Conservation (phyloP, 2,329 filamentous ascomycete genomes). For the Colletotrichum liaoningense region DNA sequence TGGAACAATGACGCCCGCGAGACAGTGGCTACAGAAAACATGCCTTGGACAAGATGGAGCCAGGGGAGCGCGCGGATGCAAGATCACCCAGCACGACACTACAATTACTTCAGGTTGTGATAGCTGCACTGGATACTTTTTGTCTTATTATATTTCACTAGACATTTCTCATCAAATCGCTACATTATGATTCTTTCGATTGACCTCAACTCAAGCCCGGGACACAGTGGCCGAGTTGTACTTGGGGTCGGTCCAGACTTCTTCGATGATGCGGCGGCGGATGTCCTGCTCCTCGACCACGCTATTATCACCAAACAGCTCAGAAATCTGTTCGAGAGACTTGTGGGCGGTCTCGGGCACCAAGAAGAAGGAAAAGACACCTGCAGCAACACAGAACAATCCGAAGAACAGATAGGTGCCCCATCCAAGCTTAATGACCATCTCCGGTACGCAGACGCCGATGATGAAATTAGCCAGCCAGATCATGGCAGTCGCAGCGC, state of each 20-base stretch:
- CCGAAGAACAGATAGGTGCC: constrained; percentile 66
- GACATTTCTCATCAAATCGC: too few species aligned
- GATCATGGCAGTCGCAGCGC: constrained; percentile 44
- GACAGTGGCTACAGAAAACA: too few species aligned
- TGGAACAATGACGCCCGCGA: too few species aligned
- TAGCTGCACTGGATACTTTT: too few species aligned
- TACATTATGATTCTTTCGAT: too few species aligned
- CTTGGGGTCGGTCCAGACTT: constrained; percentile 8
- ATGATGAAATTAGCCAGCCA: constrained; percentile 51
- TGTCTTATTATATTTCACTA: too few species aligned
- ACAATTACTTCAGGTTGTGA: too few species aligned
- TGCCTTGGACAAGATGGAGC: too few species aligned
- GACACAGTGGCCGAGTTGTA: not conserved
- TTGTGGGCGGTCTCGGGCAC: constrained; percentile 62
- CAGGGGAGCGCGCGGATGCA: too few species aligned
- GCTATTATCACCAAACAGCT: constrained; percentile 41
- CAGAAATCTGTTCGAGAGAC: constrained; percentile 59
- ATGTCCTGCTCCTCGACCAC: constrained; percentile 4
- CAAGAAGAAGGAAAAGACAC: constrained; percentile 59
- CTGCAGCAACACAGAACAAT: constrained; percentile 60
- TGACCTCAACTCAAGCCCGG: too few species aligned
- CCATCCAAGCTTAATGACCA: constrained; percentile 61
- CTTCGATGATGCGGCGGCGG: not conserved
- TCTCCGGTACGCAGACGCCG: constrained; percentile 64
- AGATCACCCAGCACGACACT: too few species aligned